These are phyloP conservation scores for Theobroma cacao DNA, from an alignment of 345 rosid genomes.

Conservation along the genomic window DNA sequence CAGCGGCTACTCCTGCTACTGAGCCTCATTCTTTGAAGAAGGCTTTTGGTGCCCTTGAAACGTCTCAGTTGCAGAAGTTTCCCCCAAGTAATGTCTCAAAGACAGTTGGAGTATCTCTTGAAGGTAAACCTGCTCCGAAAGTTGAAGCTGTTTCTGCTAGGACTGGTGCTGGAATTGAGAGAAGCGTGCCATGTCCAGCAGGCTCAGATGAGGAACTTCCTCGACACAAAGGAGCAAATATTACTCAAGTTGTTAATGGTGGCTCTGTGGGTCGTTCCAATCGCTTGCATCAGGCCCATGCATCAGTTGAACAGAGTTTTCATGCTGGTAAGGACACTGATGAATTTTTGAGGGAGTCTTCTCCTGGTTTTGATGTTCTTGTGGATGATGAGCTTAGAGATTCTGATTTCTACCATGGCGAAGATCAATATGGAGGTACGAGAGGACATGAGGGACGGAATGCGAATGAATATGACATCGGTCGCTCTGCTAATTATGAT, in stretches of 20 bases:
- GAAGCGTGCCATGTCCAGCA: constrained; percentile 28
- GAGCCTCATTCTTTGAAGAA: constrained; percentile 39
- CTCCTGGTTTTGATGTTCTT: constrained; percentile 97
- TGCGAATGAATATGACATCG: constrained; percentile 53
- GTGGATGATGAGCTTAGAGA: constrained; percentile 79
- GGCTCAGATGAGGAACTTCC: constrained; percentile 40
- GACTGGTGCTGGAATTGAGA: constrained; percentile 32
- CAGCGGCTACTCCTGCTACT: constrained; percentile 22
- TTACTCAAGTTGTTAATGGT: constrained; percentile 38
- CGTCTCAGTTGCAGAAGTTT: constrained; percentile 34
- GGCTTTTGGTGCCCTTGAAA: constrained; percentile 34
- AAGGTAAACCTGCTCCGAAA: constrained; percentile 32
- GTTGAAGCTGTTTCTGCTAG: constrained; percentile 29
- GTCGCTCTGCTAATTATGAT: constrained; percentile 42
- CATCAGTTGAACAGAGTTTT: constrained; percentile 47
- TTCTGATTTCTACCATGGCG: constrained; percentile 65
- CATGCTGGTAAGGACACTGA: constrained; percentile 64
- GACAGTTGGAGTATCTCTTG: constrained; percentile 27
- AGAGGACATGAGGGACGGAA: constrained; percentile 57
- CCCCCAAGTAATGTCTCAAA: constrained; percentile 31
- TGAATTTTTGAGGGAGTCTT: constrained; percentile 73
- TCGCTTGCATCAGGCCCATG: constrained; percentile 42
- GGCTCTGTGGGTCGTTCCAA: constrained; percentile 31
- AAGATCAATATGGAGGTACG: constrained; percentile 60
- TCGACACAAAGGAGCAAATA: constrained; percentile 29